Base-by-base conservation (phyloP, 495 filamentous ascomycete species). In the Zalerion maritima region DNA sequence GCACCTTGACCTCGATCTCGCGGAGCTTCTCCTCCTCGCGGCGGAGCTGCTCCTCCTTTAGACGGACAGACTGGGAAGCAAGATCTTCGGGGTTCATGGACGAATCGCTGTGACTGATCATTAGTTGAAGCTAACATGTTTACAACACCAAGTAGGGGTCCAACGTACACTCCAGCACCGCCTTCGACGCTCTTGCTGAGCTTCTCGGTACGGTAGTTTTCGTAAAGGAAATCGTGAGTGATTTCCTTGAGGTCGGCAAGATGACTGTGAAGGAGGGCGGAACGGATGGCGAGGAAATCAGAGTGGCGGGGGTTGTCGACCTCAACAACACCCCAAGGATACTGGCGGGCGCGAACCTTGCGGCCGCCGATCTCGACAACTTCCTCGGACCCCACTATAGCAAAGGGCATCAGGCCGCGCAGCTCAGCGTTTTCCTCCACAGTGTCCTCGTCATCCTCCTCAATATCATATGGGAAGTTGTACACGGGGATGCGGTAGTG, bases 141-240 rank as follows among this genome's bases (percentile, higher is more conserved):
- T 10, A 21, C 28, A 29, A 11, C 13, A 19, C 26, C 6, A 14
- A 33, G 19, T 29, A 35, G 22, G 25, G 16, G 16, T 19, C 30
- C 22, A 27, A 81, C 84, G 40, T 80, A 94, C 87, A 72, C 69
- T 66, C 71, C 65, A 57, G 73, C 71, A 52, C 78, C 80, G 55
- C 85, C 85, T 47, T 94, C 86, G 31, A 94, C 87, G 54, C 85
- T 93, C 80, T 96, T 97, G 69, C 81, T 91, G 38, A 97, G 76
- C 62, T 94, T 94, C 78, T 97, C 91, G 46, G 89, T 97, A 80
- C 89, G 82, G 70, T 97, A 97, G 64, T 97, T 97, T 53, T 97
- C 89, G 54, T 97, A 97, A 19, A 97, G 71, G 79, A 97, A 97
- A 50, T 96, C 89, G 54, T 97, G 91, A 19, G 89, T 97, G 49